Conservation (phyloP, 441 rosid genomes). For the Theobroma grandiflorum region DNA sequence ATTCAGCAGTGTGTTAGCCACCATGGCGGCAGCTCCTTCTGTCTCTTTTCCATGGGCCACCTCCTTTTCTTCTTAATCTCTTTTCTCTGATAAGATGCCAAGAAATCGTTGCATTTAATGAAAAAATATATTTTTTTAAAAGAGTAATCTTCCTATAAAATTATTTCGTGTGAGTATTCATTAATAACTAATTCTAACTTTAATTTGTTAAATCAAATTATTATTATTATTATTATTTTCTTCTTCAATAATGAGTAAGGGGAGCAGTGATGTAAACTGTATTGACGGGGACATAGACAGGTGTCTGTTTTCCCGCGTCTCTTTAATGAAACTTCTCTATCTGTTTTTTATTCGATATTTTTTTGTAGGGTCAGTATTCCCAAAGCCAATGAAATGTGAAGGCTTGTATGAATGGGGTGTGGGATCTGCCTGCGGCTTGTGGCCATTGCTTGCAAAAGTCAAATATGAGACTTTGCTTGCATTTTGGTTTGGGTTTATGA, state of each 20-base stretch:
- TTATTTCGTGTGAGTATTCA: no score
- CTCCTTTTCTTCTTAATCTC: background rate
- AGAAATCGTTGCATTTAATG: background rate
- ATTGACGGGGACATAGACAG: background rate
- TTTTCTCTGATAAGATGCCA: background rate
- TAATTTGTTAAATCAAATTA: no score
- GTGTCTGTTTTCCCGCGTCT: background rate
- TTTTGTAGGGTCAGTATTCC: background rate
- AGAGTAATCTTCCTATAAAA: no score
- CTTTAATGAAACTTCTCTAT: background rate
- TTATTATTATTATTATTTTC: no score
- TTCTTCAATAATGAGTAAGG: background rate
- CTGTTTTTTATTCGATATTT: background rate
- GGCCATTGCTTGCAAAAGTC: background rate
- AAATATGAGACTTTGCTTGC: background rate
- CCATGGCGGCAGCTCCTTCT: background rate
- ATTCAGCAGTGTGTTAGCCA: background rate
- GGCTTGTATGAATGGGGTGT: background rate
- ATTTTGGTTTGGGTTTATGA: background rate
- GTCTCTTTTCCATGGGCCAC: conserved; percentile 1
- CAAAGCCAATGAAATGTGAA: background rate
- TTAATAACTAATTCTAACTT: no score
- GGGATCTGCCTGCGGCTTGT: background rate
- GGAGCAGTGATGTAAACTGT: background rate
- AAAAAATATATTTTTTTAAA: no score